Base-by-base conservation (phyloP, 208 protist species). In the Crithidia bombi region DNA sequence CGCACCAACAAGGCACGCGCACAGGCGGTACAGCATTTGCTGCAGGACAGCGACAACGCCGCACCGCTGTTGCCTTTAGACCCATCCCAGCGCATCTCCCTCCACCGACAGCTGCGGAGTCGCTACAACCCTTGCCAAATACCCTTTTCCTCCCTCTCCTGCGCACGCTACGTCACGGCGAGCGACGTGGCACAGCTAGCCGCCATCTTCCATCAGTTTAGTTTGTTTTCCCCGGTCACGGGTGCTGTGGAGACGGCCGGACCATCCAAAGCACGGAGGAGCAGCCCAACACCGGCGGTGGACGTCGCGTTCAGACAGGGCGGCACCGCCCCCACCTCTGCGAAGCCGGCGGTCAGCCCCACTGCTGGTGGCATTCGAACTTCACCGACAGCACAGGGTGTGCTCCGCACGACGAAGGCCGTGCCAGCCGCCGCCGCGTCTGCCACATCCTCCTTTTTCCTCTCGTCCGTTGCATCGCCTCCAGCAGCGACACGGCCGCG, bases 121-220 rank as follows among this genome's bases (percentile, higher is more conserved):
- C 87, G 90, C 23, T 95, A 95, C 74, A 70, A 91, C 50, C 87
- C 90, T 0, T 81, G 81, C 21, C 87, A 95, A 54, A 72, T 89
- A 2, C 81, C 87, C 10, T 85, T 89, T 28, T 81, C 82, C 12
- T 68, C 81, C n/a, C 66, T 92, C 0, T 73, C 80, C 6, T 95
- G 87, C 62, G 69, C 79, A 9, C 51, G 64, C 17, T 81, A 83
- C 59, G 58, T 95, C n/a, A 72, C 73, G 39, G 81, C 70, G 0
- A 64, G 78, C 21, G 81, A 95, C 50, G 71, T 95, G 7, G 67
- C 55, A 43, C 51, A 67, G 61, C 73, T 91, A 11, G 78, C 80
- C 6, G 14, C 36, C 4, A 17, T 91, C 10, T 91, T 88, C 38
- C 66, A 79, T 5, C 6, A 61, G 14, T 91, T 80, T 65, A 86